Conservation (phyloP, 306 rosid genomes). For the Quillaja saponaria region DNA sequence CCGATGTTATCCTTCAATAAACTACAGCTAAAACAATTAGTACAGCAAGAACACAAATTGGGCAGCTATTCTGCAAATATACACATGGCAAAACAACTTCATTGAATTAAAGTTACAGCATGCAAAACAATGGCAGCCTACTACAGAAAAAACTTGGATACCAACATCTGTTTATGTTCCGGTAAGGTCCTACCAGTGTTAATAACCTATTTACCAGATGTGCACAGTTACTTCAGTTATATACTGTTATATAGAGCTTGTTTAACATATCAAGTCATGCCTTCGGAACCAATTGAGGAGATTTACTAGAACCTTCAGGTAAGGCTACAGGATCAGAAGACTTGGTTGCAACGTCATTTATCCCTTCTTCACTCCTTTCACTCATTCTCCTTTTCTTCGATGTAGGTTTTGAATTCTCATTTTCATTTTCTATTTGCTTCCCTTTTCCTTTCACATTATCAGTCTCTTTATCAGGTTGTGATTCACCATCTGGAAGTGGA, state of each 20-base stretch:
- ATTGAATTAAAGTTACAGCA: slow-evolving; percentile 21
- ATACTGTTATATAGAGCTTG: slow-evolving; percentile 23
- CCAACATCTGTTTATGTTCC: slow-evolving; percentile 24
- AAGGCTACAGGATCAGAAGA: slow-evolving; percentile 41
- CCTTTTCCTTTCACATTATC: slow-evolving; percentile 58
- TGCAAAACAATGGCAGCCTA: slow-evolving; percentile 16
- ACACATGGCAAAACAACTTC: slow-evolving; percentile 9
- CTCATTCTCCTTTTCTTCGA: slow-evolving; percentile 72
- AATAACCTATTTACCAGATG: slow-evolving; percentile 38
- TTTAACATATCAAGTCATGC: slow-evolving; percentile 25
- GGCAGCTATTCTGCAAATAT: neutral
- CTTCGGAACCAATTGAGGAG: slow-evolving; percentile 44
- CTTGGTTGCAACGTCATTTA: slow-evolving; percentile 39
- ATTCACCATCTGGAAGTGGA: slow-evolving; percentile 51
- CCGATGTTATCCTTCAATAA: slow-evolving; percentile 9
- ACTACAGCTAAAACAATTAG: slow-evolving; percentile 8
- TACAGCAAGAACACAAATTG: slow-evolving; percentile 5
- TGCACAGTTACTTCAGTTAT: slow-evolving; percentile 29
- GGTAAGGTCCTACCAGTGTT: slow-evolving; percentile 34
- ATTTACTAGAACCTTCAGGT: slow-evolving; percentile 44
- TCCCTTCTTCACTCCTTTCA: slow-evolving; percentile 53
- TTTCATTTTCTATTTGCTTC: slow-evolving; percentile 47
- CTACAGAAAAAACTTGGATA: slow-evolving; percentile 13
- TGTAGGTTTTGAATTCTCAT: slow-evolving; percentile 36
- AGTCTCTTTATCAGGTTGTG: slow-evolving; percentile 46